Evolutionary conservation across 2,329 filamentous ascomycete genomes (phyloP).

Genomic region (Aureobasidium sp.): DNA sequence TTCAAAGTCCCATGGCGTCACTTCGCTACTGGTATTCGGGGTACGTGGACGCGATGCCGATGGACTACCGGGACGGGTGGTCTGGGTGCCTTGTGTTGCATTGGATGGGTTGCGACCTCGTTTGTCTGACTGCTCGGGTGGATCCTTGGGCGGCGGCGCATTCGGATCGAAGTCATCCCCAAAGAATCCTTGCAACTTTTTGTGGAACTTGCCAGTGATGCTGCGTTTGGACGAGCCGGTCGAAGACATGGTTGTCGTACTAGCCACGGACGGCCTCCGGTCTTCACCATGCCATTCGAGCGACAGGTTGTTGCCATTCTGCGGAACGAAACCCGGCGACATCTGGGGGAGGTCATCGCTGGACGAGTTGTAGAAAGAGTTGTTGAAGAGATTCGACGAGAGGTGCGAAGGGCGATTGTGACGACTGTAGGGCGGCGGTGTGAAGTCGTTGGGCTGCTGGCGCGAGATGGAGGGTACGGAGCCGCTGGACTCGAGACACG

Average conservation of each 20-base stretch:
- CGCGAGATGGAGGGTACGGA: slow-evolving; percentile 24
- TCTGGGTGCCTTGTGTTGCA: slow-evolving; percentile 14
- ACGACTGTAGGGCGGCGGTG: slow-evolving; percentile 23
- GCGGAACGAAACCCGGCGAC: slow-evolving; percentile 59
- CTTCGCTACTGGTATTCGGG: slow-evolving; percentile 55
- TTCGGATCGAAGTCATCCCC: slow-evolving; percentile 74
- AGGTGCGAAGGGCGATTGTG: slow-evolving; percentile 26
- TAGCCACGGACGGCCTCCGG: slow-evolving; percentile 78
- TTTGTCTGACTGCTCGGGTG: background rate
- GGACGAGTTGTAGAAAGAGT: slow-evolving; percentile 67
- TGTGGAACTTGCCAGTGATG: slow-evolving; percentile 45
- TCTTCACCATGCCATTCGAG: slow-evolving; percentile 51
- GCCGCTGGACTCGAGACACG: slow-evolving; percentile 54
- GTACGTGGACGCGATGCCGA: slow-evolving; percentile 69
- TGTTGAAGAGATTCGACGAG: slow-evolving; percentile 34
- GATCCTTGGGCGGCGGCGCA: slow-evolving; percentile 31
- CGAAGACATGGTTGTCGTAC: slow-evolving; percentile 78
- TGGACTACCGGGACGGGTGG: slow-evolving; percentile 57
- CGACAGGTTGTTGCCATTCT: slow-evolving; percentile 32
- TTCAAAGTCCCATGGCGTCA: slow-evolving; percentile 96
- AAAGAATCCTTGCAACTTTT: slow-evolving; percentile 85
- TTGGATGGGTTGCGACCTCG: slow-evolving; percentile 11
- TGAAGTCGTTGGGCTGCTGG: slow-evolving; percentile 38
- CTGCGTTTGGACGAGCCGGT: slow-evolving; percentile 63
- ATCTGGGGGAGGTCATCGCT: slow-evolving; percentile 61